Base-by-base conservation (phyloP, 208 protist species). In the Leishmania braziliensis region DNA sequence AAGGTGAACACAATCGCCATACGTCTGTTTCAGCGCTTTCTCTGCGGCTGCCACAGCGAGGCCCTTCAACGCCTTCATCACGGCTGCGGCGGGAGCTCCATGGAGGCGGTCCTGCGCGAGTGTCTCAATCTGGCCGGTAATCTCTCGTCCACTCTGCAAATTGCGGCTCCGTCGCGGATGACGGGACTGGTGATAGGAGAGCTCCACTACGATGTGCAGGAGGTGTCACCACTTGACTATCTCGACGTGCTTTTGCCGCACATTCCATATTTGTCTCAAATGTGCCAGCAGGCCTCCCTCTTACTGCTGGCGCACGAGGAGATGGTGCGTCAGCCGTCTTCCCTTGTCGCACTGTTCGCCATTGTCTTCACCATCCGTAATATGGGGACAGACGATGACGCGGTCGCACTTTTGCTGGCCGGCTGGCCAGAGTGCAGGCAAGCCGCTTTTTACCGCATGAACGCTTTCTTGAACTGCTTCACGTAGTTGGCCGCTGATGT, bases 181-280 rank as follows among this genome's bases (percentile, higher is more conserved):
- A 87, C 84, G 9, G 75, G 63, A 4, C 23, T 75, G 46, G 84
- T 87, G 72, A 71, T 84, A 26, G 54, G 51, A 0, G 79, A 78
- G 69, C 71, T 87, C 10, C 48, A 81, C 79, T 84, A 84, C 65
- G 84, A 87, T 71, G 84, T 69, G 16, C 84, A 84, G n/a, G 84
- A 87, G 76, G 84, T 87, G 69, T 84, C 84, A 16, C 84, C 84
- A 54, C 29, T 87, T 14, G 84, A 87, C 46, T 87, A 75, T 51
- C 63, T 83, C 16, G 82, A 86, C 36, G 72, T 82, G 33, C 46
- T 86, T 48, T 51, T 79, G 4, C 73, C 72, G 3, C 82, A 82
- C 74, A 79, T 86, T n/a, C 75, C 82, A 0, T 86, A 80, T 33
- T 74, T 86, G 5, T 86, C 78, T 51, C 82, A 86, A 76, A 86